Conservation (phyloP, 331 rosid genomes). For the Quercus tomentella region DNA sequence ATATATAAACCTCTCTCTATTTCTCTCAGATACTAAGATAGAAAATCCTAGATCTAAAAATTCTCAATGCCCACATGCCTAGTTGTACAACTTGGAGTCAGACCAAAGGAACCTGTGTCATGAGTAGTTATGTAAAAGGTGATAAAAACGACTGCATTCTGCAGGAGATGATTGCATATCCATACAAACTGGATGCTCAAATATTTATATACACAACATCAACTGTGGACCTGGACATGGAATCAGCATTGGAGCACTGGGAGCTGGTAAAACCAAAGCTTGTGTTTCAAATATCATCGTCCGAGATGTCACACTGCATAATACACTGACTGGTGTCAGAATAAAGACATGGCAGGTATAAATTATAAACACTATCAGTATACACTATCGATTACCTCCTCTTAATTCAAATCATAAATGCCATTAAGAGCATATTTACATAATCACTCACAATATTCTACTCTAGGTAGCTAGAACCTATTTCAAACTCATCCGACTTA, state of each 20-base stretch:
- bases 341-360: conserved; percentile 93
- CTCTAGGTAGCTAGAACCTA: not conserved
- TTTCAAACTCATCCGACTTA: not conserved
- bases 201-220: conserved; percentile 52
- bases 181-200: conserved; percentile 82
- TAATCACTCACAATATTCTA: not conserved
- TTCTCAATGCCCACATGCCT: too few relatives aligned
- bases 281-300: conserved; percentile 82
- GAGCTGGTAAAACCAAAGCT: conserved; percentile 62
- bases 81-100: not conserved
- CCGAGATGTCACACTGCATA: conserved; percentile 43
- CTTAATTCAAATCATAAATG: not conserved
- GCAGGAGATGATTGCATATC: conserved; percentile 90
- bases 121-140: not conserved
- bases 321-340: conserved; percentile 64
- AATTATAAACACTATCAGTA: not conserved
- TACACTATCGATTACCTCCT: not conserved
- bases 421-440: not conserved
- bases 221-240: conserved; percentile 93
- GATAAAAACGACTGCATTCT: not conserved
- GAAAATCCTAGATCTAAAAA: too few relatives aligned
- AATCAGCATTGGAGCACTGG: conserved; percentile 72
- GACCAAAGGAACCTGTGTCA: not conserved
- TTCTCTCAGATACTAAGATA: too few relatives aligned
- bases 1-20: too few relatives aligned